Evolutionary conservation across 306 rosid species (phyloP), one percentile per base, ranked within the genome.

Genomic region (Dryas alaskensis): DNA sequence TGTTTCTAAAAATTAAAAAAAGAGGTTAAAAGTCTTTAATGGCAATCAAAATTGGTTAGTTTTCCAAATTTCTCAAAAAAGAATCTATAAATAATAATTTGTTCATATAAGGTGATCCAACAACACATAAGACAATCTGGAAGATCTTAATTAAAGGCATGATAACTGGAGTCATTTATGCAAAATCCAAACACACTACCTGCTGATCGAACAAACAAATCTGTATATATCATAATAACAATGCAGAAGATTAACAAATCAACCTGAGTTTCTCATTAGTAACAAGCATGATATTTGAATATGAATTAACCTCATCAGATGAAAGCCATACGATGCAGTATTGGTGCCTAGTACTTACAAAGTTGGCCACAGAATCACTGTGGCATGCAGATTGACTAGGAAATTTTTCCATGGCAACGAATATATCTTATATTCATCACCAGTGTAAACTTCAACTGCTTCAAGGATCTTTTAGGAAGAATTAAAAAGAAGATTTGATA

Each of bases 61-160:
- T 19, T 19, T 19, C 19, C 19, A 19, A 19, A 19, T 19, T 19
- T 19, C 19, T 19, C 19, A 19, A 27, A 27, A 27, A 27, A 27
- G 2, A 19, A 65, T 54, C 8, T 65, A 43, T 12, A 65, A 2
- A 65, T n/a, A 31, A 55, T 25, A 31, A 39, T 67, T 25, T 51
- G 40, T 57, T 16, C 44, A 76, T 31, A 67, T n/a, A 70, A 57
- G 75, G 25, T 55, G 57, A 70, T 42, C 22, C 37, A 57, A 6
- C 64, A 54, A 8, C 40, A 11, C 48, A 62, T 27, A 39, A 46
- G 51, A 27, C 10, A 48, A 42, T 22, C 45, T 12, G 2, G 37
- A 27, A 22, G 37, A 51, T 47, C 61, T 45, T 11, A 67, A 76
- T 47, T 27, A 39, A 48, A 67, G 49, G 59, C 68, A 10, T 60